Base-by-base conservation (phyloP, 2,329 filamentous ascomycete genomes). In the Microsporum audouinii region DNA sequence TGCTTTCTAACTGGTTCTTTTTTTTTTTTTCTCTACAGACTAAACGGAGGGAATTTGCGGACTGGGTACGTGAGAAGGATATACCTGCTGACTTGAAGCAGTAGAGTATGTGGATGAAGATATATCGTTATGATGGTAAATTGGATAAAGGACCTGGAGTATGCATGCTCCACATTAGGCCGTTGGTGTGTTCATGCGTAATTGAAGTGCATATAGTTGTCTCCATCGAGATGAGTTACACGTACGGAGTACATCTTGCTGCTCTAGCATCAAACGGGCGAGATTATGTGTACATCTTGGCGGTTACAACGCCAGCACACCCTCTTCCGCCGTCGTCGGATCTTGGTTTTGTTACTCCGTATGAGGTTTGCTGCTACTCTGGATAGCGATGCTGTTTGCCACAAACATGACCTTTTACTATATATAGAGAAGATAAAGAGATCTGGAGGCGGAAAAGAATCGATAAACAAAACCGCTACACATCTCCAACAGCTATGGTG, bases 11-110 rank as follows among this genome's bases (percentile, higher is more conserved):
- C 57, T 5, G 6, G 23, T 58, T 56, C 41, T 49, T 43, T 33
- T 55, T 51, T 55, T 8, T n/a, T 27, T 55, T 31, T 49, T 27
- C 14, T 57, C 58, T 39, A 45, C 60, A 81, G 79, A 76, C 75
- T 27, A 80, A 91, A 76, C 82, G 88, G 70, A 85, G 81, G 70
- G 88, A 91, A 63, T 96, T 95, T 78, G 81, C 84, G 14, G 81
- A 86, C 64, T 95, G 89, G 89, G 82, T 85, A 29, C 75, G 77
- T 59, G 73, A 76, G 7, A 71, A 75, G 57, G 72, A 68, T 60
- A 64, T 63, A 31, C 12, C n/a, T 57, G 33, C 38, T 17, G 39
- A 43, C 39, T 23, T 43, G 38, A 41, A 57, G 27, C 14, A 38
- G 23, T 57, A 53, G 49, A n/a, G 33, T 39, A 33, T 36, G 7